These are phyloP conservation scores for Saccharomyces mikatae DNA, from an alignment of 805 yeast species.

Conservation along the genomic window DNA sequence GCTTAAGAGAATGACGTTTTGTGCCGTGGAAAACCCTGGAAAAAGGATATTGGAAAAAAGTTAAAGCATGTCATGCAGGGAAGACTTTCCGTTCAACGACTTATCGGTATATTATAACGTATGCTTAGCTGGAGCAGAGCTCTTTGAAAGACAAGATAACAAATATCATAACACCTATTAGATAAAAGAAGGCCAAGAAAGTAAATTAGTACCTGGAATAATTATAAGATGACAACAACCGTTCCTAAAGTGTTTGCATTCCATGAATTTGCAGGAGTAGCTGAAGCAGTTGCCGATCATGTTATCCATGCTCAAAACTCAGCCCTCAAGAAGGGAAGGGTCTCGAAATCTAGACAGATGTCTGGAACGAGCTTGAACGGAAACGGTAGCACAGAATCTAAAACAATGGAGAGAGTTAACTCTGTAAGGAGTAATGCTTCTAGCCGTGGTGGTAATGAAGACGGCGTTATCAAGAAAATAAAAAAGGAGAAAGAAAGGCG, in stretches of 20 bases:
- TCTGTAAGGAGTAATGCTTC: conserved; percentile 18
- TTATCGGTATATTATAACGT: not conserved
- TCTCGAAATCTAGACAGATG: conserved; percentile 16
- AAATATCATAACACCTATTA: not conserved
- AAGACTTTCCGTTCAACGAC: not conserved
- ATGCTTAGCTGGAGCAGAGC: not conserved
- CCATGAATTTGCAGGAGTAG: conserved; percentile 82
- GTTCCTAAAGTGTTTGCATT: conserved; percentile 91
- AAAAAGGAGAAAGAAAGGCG: conserved; percentile 56
- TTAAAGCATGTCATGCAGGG: not conserved
- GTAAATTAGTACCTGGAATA: not conserved
- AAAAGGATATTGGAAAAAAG: not conserved
- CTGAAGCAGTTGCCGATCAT: conserved; percentile 95
- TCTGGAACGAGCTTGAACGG: conserved; percentile 14
- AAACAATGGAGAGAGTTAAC: conserved; percentile 14
- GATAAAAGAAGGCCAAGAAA: not conserved
- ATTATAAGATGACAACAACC: conserved; percentile 66
- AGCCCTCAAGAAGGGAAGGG: conserved; percentile 24
- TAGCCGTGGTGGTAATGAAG: conserved; percentile 1
- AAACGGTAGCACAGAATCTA: conserved; percentile 1
- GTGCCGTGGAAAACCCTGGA: not conserved
- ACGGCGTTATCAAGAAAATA: conserved; percentile 27
- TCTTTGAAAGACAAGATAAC: not conserved
- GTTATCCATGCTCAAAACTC: conserved; percentile 79
- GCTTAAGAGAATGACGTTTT: not conserved